A percentile compares a stretch with the other conserved stretches of the same genome.
phyloP scores from a whole-genome alignment of 805 yeast species.

The Debaryomyces castellii region DNA sequence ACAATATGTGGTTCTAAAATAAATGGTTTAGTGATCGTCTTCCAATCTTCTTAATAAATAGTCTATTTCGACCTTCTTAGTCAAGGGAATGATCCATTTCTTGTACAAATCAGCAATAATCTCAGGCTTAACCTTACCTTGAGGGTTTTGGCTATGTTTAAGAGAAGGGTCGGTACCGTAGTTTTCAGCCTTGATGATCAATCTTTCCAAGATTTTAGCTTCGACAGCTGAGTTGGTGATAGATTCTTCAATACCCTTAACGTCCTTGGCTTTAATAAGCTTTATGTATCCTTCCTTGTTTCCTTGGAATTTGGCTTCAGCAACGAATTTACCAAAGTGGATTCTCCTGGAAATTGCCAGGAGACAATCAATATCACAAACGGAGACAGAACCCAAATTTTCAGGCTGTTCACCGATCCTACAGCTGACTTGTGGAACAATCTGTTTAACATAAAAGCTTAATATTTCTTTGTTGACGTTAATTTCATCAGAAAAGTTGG shows the following conservation, averaged over 20 bases:
- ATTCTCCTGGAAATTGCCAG: constrained; percentile 89
- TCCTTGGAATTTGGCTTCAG: constrained; percentile 83
- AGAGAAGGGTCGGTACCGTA: constrained; percentile 89
- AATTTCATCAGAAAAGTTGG: constrained; percentile 69
- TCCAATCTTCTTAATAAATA: constrained; percentile 83
- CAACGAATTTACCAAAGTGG: constrained; percentile 97
- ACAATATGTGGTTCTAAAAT: too few species aligned
- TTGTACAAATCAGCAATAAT: constrained; percentile 79
- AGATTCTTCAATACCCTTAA: constrained; percentile 69
- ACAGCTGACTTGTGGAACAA: constrained; percentile 73
- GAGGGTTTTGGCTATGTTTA: constrained; percentile 63
- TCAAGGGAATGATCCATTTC: constrained; percentile 87
- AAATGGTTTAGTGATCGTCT: constrained; percentile 35
- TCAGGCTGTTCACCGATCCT: constrained; percentile 73
- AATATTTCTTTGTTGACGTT: constrained; percentile 73
- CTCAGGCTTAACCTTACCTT: constrained; percentile 78
- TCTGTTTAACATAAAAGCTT: constrained; percentile 63
- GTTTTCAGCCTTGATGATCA: constrained; percentile 75
- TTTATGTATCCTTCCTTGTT: constrained; percentile 63
- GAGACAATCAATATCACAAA: constrained; percentile 80
- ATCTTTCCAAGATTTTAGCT: constrained; percentile 72
- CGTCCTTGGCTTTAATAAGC: constrained; percentile 65
- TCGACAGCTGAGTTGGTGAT: constrained; percentile 91
- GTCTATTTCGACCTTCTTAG: constrained; percentile 93
- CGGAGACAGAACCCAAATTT: constrained; percentile 83